Conservation (phyloP, 208 protist genomes). For the Tritrichomonas foetus region DNA sequence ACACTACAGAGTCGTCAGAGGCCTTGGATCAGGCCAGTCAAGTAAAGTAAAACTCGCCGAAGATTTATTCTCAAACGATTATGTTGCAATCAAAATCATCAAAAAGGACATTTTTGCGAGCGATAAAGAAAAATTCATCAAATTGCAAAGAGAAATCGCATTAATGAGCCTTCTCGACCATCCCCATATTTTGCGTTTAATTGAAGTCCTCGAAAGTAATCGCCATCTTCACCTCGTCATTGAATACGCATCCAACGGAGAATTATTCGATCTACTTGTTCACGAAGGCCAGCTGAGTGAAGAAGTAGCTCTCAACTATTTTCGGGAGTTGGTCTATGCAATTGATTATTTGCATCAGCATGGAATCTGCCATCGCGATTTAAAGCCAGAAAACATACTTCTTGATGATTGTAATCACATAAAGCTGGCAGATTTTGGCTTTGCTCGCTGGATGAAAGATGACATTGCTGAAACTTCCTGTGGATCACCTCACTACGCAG, state of each 20-base stretch:
- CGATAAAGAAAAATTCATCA: neutral
- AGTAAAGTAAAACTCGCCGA: slow-evolving; percentile 2
- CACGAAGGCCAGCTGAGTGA: neutral
- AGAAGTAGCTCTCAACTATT: neutral
- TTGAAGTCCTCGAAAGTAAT: neutral
- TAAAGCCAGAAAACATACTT: slow-evolving; percentile 18
- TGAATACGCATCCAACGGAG: slow-evolving; percentile 32
- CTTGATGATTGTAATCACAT: neutral
- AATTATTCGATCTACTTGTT: slow-evolving; percentile 3
- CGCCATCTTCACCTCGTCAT: neutral
- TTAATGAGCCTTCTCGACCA: neutral
- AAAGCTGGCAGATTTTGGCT: slow-evolving; percentile 44
- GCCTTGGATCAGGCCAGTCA: neutral
- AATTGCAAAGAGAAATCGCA: slow-evolving; percentile 27
- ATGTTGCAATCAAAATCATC: slow-evolving; percentile 30
- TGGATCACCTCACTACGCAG: slow-evolving; percentile 76
- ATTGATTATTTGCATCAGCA: slow-evolving; percentile 7
- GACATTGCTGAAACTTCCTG: slow-evolving; percentile 69
- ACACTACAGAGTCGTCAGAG: neutral
- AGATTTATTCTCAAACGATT: neutral
- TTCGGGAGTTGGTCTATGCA: neutral
- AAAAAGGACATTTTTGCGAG: neutral
- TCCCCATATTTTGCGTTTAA: neutral
- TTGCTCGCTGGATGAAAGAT: slow-evolving; percentile 69
- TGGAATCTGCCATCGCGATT: slow-evolving; percentile 23